These are phyloP conservation scores for Saccharomycopsis oosterbeekiorum DNA, from an alignment of 805 yeast species.

Conservation along the genomic window DNA sequence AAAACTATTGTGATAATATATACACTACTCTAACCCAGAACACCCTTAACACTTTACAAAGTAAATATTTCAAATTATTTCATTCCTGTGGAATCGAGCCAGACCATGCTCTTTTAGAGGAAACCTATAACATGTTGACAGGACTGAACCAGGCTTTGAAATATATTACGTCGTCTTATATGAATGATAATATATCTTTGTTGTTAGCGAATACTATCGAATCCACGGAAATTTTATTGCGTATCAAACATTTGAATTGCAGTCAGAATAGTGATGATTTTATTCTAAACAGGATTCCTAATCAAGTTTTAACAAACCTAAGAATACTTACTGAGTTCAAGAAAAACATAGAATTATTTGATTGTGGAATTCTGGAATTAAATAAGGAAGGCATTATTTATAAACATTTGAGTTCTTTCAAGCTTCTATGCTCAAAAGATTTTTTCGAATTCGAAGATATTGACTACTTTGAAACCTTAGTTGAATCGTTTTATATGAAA, in stretches of 20 bases:
- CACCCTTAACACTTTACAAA: neutral
- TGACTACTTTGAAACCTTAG: conserved; percentile 46
- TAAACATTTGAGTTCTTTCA: conserved; percentile 27
- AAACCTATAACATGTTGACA: conserved; percentile 9
- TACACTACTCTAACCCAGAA: neutral
- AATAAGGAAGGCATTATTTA: conserved; percentile 10
- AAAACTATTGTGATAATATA: neutral
- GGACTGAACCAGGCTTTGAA: conserved; percentile 16
- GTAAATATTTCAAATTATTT: neutral
- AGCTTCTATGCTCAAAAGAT: conserved; percentile 27
- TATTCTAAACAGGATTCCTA: conserved; percentile 47
- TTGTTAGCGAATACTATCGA: conserved; percentile 48
- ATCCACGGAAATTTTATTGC: conserved; percentile 52
- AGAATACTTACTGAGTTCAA: conserved; percentile 37
- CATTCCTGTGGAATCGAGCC: neutral
- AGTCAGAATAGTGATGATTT: conserved; percentile 19
- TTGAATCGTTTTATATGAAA: conserved; percentile 40
- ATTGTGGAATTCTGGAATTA: neutral
- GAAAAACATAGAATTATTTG: conserved; percentile 18
- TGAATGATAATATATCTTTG: conserved; percentile 21
- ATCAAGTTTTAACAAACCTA: conserved; percentile 50
- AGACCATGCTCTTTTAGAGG: neutral
- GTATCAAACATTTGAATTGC: conserved; percentile 27
- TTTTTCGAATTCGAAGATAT: conserved; percentile 29
- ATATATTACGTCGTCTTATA: conserved; percentile 12